These are phyloP conservation scores for Stephanodiscus triporus DNA, from an alignment of 108 stramenopile genomes.

Conservation along the genomic window DNA sequence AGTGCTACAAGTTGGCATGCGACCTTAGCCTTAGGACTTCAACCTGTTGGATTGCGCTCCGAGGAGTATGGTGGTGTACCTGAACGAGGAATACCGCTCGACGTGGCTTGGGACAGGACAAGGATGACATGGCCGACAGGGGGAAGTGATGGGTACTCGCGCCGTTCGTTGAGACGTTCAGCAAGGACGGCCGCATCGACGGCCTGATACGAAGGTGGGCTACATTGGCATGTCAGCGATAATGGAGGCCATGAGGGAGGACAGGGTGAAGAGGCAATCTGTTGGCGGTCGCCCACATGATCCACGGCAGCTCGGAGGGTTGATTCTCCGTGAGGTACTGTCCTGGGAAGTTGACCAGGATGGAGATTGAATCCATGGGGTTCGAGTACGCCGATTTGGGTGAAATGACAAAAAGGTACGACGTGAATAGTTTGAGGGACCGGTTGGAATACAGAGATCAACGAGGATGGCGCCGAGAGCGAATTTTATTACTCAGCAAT, in stretches of 20 bases:
- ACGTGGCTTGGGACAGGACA: slow-evolving; percentile 96
- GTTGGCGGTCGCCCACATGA: no score
- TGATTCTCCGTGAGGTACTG: slow-evolving; percentile 92
- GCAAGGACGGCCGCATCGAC: slow-evolving; percentile 90
- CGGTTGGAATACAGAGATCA: slow-evolving; percentile 75
- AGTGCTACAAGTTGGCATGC: slow-evolving; percentile 87
- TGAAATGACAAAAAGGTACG: slow-evolving; percentile 71
- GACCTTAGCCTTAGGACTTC: slow-evolving; percentile 89
- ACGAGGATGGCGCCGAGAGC: slow-evolving; percentile 58
- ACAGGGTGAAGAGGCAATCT: slow-evolving; percentile 85
- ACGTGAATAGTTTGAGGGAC: slow-evolving; percentile 67
- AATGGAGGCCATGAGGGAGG: slow-evolving; percentile 76
- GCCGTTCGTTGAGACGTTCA: slow-evolving; percentile 90
- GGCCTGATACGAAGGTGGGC: slow-evolving; percentile 90
- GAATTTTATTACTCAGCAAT: slow-evolving; percentile 92
- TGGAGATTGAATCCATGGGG: slow-evolving; percentile 86
- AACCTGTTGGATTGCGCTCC: slow-evolving; percentile 79
- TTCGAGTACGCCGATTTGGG: slow-evolving; percentile 79
- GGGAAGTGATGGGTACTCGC: slow-evolving; percentile 91
- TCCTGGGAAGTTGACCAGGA: no score
- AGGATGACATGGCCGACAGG: slow-evolving; percentile 94
- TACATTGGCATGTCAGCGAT: slow-evolving; percentile 87
- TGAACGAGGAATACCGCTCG: slow-evolving; percentile 93
- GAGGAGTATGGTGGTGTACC: slow-evolving; percentile 84
- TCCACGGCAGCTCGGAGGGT: no score